Conservation (phyloP, 306 rosid species). For the Vigna radiata region DNA sequence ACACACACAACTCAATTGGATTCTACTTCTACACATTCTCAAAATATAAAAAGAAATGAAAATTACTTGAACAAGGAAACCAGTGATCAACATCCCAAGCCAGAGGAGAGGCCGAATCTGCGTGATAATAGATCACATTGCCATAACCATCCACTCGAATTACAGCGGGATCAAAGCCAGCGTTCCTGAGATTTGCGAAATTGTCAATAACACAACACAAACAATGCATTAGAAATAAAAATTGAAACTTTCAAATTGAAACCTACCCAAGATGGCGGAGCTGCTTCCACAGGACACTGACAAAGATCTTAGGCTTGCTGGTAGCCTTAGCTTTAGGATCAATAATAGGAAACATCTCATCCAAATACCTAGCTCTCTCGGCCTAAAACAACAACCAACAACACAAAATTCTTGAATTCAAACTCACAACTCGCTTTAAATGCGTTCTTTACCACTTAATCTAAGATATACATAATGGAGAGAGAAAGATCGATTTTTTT, state of each 20-base stretch:
- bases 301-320: conserved; percentile 74
- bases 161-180: conserved; percentile 93
- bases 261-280: conserved; percentile 89
- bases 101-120: conserved; percentile 93
- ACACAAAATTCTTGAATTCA: not conserved
- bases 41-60: conserved; percentile 11
- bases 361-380: conserved; percentile 60
- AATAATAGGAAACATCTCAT: conserved; percentile 70
- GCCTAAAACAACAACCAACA: conserved; percentile 49
- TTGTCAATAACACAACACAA: not conserved
- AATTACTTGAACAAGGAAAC: conserved; percentile 93
- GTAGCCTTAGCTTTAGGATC: conserved; percentile 84
- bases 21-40: conserved; percentile 4
- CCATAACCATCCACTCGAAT: conserved; percentile 89
- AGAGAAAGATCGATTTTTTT: conserved; percentile 1
- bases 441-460: conserved; percentile 8
- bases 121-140: conserved; percentile 89
- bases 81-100: conserved; percentile 99
- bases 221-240: not conserved
- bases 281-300: conserved; percentile 89
- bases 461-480: not conserved
- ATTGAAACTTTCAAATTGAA: conserved; percentile 35
- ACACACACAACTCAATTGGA: not conserved
- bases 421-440: conserved; percentile 27
- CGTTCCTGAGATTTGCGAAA: conserved; percentile 67